Percentiles rank a stretch among this genome's conserved stretches.
phyloP scores from a whole-genome alignment of 2,329 filamentous ascomycete species.

The Colletotrichum orbiculare region DNA sequence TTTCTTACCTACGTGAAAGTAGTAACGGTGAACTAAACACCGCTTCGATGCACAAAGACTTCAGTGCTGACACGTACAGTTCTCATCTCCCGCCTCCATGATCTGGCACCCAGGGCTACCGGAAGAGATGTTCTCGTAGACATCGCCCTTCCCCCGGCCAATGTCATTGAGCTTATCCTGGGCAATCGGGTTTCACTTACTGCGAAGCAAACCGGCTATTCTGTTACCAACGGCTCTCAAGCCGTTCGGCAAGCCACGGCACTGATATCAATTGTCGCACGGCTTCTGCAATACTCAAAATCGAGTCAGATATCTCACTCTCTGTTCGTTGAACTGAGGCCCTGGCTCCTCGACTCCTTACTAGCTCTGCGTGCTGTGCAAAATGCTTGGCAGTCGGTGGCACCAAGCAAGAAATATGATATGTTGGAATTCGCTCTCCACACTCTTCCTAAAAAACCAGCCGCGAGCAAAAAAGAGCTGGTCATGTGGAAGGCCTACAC shows the following conservation, averaged over 20 bases:
- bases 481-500: constrained; percentile 50
- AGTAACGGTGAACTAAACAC: constrained; percentile 52
- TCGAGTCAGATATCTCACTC: constrained; percentile 45
- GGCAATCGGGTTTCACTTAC: constrained; percentile 36
- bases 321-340: constrained; percentile 52
- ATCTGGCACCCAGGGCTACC: constrained; percentile 42
- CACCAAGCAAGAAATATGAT: constrained; percentile 24
- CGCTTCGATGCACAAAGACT: too few species aligned
- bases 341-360: constrained; percentile 63
- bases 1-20: constrained; percentile 62
- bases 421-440: constrained; percentile 20
- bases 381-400: constrained; percentile 48
- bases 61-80: constrained; percentile 42
- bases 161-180: constrained; percentile 51
- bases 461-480: constrained; percentile 12
- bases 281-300: constrained; percentile 49
- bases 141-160: constrained; percentile 53
- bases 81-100: constrained; percentile 49
- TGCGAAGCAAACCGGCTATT: constrained; percentile 51
- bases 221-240: constrained; percentile 53
- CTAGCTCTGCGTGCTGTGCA: constrained; percentile 55
- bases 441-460: constrained; percentile 20
- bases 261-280: constrained; percentile 56
- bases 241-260: constrained; percentile 58
- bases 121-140: constrained; percentile 42